Evolutionary conservation across 2,329 filamentous ascomycete species (phyloP), one percentile per base, ranked within the genome.

Genomic region (Hypoxylon sp.): DNA sequence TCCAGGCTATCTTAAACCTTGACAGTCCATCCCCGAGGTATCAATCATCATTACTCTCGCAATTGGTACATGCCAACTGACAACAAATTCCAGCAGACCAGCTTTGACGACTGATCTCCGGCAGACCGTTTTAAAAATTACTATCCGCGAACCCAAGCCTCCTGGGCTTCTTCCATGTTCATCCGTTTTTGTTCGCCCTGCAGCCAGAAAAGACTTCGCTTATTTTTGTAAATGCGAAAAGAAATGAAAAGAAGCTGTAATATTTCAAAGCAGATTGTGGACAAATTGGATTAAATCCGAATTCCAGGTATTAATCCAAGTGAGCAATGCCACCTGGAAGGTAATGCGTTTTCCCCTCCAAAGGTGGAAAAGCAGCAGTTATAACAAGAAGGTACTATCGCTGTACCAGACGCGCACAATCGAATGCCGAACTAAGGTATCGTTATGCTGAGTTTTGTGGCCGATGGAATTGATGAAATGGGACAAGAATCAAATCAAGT

Each of bases 331-430:
- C 64, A 60, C n/a, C 43, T 28, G 55, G 67, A 73, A 62, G 55
- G 72, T 63, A 74, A 58, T 21, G 48, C 48, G 36, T 74, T 73
- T 49, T 45, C 38, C 53, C 25, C 45, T 43, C 48, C 9, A 34
- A 52, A 30, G 21, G 25, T 38, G 58, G 53, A 60, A 71, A 72
- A 51, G 60, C 34, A 41, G 32, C 73, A 71, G 73, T 71, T 67
- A 74, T 68, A 78, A 74, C 70, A 72, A 72, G 76, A 81, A 77
- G 73, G 75, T 79, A 83, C 79, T 81, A 86, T 85, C 84, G 84
- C 83, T 87, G 86, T 87, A 82, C 86, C 84, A 84, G 86, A 87
- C 85, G 86, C 79, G 83, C 83, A 87, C 83, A 83, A 86, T 83
- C 83, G 82, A 83, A 80, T 80, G 80, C 76, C 80, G 78, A 81